Percentiles rank a stretch among this genome's conserved stretches.
These are phyloP conservation scores for Neophaeococcomyces mojaviensis DNA, from an alignment of 2,329 filamentous ascomycete species.

Conservation along the genomic window DNA sequence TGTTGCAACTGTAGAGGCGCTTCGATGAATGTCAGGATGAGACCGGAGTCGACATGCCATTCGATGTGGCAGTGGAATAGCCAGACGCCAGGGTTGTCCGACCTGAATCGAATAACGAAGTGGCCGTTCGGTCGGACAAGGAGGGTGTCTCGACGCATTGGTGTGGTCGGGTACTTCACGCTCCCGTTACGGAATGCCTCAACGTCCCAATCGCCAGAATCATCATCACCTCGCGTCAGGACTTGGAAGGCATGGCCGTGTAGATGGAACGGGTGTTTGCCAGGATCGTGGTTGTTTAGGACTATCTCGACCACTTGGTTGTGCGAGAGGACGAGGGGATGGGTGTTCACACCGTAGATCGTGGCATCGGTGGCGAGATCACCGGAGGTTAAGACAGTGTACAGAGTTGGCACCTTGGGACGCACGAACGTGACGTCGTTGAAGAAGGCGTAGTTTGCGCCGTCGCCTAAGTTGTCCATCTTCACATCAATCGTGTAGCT, in stretches of 20 bases:
- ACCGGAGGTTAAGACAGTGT: constrained; percentile 61
- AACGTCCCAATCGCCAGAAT: constrained; percentile 27
- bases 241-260: constrained; percentile 71
- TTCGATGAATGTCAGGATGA: constrained; percentile 47
- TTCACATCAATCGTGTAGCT: constrained; percentile 56
- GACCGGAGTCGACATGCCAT: constrained; percentile 47
- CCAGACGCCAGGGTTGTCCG: constrained; percentile 48
- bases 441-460: constrained; percentile 52
- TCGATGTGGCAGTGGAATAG: constrained; percentile 46
- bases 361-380: constrained; percentile 46
- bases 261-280: constrained; percentile 61
- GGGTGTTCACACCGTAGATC: constrained; percentile 60
- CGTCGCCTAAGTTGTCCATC: constrained; percentile 62
- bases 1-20: constrained; percentile 54
- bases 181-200: constrained; percentile 25
- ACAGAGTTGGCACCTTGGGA: constrained; percentile 73
- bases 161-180: constrained; percentile 29
- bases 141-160: constrained; percentile 47
- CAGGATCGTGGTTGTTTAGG: constrained; percentile 33
- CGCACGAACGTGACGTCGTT: constrained; percentile 69
- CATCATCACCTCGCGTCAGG: constrained; percentile 26
- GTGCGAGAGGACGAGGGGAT: constrained; percentile 60
- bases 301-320: constrained; percentile 40
- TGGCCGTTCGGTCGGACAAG: constrained; percentile 49
- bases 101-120: constrained; percentile 48